A percentile compares a stretch with the other conserved stretches of the same genome.
phyloP scores from a whole-genome alignment of 2,329 filamentous ascomycete genomes.

The Coniochaeta sp. region DNA sequence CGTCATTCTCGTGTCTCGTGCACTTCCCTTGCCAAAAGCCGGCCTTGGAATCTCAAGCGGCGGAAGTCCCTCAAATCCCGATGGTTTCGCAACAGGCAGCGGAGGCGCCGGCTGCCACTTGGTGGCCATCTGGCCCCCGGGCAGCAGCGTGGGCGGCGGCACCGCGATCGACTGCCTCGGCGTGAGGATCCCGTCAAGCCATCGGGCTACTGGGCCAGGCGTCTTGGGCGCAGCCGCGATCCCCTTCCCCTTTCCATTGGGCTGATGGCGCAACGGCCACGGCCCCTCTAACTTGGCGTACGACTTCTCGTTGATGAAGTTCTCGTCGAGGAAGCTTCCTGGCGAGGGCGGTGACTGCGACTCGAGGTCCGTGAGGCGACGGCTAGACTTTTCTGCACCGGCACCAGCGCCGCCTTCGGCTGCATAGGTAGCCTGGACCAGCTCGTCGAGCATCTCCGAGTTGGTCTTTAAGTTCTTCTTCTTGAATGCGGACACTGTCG shows the following conservation, averaged over 20 bases:
- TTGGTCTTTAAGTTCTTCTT: background rate
- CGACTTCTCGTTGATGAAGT: background rate
- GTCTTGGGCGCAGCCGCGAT: background rate
- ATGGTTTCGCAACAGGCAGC: background rate
- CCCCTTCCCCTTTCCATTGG: too few relatives aligned
- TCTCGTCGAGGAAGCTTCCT: background rate
- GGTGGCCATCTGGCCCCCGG: background rate
- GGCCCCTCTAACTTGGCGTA: background rate
- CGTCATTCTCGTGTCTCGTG: background rate
- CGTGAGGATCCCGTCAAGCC: conserved; percentile 1
- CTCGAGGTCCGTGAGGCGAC: background rate
- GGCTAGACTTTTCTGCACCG: background rate
- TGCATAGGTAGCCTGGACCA: background rate
- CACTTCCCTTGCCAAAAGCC: background rate
- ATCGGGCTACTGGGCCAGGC: background rate
- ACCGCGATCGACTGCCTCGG: background rate
- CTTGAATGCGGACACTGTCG: background rate
- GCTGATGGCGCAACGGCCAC: background rate
- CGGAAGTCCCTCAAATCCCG: background rate
- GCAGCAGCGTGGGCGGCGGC: background rate
- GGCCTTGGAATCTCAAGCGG: background rate
- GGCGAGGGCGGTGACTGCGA: background rate
- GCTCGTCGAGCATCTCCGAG: background rate
- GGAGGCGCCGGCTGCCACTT: background rate
- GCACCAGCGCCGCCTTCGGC: background rate